phyloP scores from a whole-genome alignment of 164 flowering plant genomes.

The Berberis vulgaris region DNA sequence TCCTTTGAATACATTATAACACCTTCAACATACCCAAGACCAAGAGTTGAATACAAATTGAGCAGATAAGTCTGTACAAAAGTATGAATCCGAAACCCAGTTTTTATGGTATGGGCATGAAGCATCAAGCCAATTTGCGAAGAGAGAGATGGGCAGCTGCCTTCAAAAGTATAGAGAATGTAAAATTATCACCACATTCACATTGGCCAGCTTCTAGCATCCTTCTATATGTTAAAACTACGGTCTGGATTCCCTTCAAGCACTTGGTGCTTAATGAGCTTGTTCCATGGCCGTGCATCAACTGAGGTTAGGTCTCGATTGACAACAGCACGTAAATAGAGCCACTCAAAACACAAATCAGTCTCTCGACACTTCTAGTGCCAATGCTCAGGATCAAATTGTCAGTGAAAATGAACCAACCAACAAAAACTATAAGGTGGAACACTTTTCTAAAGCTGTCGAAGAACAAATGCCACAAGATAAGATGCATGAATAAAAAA shows the following conservation, averaged over 20 bases:
- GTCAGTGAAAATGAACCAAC: too few relatives aligned
- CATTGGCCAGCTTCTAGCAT: slow-evolving; percentile 13
- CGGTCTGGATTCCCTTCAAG: slow-evolving; percentile 10
- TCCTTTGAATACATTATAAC: slow-evolving; percentile 24
- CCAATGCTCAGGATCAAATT: too few relatives aligned
- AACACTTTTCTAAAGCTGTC: too few relatives aligned
- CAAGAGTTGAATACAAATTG: slow-evolving; percentile 19
- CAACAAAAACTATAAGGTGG: too few relatives aligned
- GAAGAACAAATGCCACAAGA: too few relatives aligned
- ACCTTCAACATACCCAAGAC: slow-evolving; percentile 5
- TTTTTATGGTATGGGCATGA: slow-evolving; percentile 28
- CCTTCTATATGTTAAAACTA: slow-evolving; percentile 6
- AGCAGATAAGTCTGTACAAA: slow-evolving; percentile 34
- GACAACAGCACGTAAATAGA: not conserved
- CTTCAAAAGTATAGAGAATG: slow-evolving; percentile 28
- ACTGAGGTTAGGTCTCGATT: not conserved
- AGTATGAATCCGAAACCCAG: slow-evolving; percentile 19
- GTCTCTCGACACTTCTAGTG: too few relatives aligned
- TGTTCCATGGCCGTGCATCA: slow-evolving; percentile 16
- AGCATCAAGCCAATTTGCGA: slow-evolving; percentile 14
- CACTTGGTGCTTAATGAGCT: slow-evolving; percentile 16
- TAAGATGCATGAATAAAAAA: too few relatives aligned
- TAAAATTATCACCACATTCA: slow-evolving; percentile 32
- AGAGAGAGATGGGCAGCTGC: slow-evolving; percentile 12
- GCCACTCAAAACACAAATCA: not conserved